phyloP scores from a whole-genome alignment of 768 basidiomycete species.

The Lentinula guzmanii region DNA sequence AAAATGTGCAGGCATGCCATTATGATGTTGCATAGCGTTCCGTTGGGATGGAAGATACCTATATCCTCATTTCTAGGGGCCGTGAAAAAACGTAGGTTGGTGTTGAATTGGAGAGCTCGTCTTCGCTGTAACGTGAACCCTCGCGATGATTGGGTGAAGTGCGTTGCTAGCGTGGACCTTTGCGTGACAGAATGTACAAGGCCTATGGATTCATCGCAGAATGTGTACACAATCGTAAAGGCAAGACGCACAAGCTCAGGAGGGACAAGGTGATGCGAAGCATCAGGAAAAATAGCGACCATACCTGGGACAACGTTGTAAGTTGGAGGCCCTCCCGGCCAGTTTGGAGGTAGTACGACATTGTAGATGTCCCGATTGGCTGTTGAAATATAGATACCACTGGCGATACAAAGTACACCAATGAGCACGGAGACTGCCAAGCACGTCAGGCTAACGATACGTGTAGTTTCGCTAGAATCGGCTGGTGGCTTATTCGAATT shows the following conservation, averaged over 20 bases:
- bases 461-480: slow-evolving; percentile 18
- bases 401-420: slow-evolving; percentile 16
- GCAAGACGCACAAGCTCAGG: slow-evolving; percentile 16
- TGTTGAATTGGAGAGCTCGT: not conserved
- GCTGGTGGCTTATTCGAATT: not conserved
- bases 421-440: slow-evolving; percentile 17
- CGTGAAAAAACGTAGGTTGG: not conserved
- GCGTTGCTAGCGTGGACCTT: not conserved
- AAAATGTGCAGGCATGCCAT: not conserved
- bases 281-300: not conserved
- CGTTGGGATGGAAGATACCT: not conserved
- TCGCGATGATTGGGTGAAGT: not conserved
- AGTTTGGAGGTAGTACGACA: slow-evolving; percentile 12
- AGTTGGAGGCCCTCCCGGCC: not conserved
- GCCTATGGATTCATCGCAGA: slow-evolving; percentile 23
- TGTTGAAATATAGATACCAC: slow-evolving; percentile 10
- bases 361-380: slow-evolving; percentile 2
- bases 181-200: slow-evolving; percentile 18
- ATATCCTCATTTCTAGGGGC: not conserved
- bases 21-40: not conserved
- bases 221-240: slow-evolving; percentile 19
- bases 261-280: slow-evolving; percentile 5
- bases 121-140: not conserved
- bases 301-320: slow-evolving; percentile 10
- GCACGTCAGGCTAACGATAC: slow-evolving; percentile 18